Evolutionary conservation across 768 basidiomycete genomes (phyloP).

Genomic region (Agrocybe chaxingu): DNA sequence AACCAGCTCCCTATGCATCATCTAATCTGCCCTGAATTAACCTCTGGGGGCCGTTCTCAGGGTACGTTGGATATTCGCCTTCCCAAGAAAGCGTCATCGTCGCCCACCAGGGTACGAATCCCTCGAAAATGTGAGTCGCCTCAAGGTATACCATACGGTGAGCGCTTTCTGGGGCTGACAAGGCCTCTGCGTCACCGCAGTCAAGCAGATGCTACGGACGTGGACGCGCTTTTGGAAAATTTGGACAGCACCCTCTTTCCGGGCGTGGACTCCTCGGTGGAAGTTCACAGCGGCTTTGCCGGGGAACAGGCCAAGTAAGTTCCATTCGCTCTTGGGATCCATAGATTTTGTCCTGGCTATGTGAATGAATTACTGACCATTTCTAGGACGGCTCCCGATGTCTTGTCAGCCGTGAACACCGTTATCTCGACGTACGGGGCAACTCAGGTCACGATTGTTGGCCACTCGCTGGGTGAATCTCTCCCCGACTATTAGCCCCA

Average conservation of each 20-base stretch:
- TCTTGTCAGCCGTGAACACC: constrained; percentile 38
- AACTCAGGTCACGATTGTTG: constrained; percentile 38
- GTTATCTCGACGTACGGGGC: constrained; percentile 33
- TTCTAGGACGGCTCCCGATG: constrained; percentile 34
- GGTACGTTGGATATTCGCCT: constrained; percentile 29
- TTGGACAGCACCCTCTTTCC: constrained; percentile 42
- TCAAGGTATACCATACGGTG: not conserved
- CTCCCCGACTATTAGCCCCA: not conserved
- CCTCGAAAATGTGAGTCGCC: constrained; percentile 27
- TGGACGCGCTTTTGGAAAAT: constrained; percentile 24
- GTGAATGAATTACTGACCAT: not conserved
- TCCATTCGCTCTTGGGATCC: not conserved
- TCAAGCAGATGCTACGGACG: constrained; percentile 35
- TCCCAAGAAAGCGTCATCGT: constrained; percentile 34
- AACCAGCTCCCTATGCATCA: not conserved
- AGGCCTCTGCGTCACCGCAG: constrained; percentile 16
- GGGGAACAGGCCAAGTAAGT: constrained; percentile 37
- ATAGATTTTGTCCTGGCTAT: not conserved
- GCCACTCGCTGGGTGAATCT: constrained; percentile 39
- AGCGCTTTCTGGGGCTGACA: not conserved
- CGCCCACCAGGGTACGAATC: constrained; percentile 41
- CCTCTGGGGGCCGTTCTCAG: not conserved
- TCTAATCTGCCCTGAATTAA: not conserved
- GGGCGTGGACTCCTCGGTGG: constrained; percentile 36
- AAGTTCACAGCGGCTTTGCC: constrained; percentile 44